Base-by-base conservation (phyloP, 1,139 yeast genomes). In the Torulaspora pretoriensis region DNA sequence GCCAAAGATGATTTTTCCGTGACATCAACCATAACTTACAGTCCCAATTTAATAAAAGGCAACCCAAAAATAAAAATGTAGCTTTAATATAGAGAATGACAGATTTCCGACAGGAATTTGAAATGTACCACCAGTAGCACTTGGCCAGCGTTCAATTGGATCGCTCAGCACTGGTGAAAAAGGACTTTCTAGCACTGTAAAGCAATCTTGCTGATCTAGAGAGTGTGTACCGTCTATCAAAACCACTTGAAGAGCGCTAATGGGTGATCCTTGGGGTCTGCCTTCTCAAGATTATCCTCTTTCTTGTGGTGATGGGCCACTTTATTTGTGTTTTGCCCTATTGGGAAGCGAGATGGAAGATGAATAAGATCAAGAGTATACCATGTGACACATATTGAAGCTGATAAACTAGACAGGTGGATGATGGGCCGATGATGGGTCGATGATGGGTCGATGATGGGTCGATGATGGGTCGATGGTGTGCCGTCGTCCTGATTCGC, bases 1-100 rank as follows among this genome's bases (percentile, higher is more conserved):
- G 49, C 49, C 35, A 46, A 27, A 9, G 39, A 41, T 8, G 49
- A 43, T 28, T 46, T 46, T 14, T 46, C 39, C 8, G 42, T 41
- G 19, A 33, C 41, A 29, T 46, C 49, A 19, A 46, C 38, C 46
- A 43, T 46, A 23, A 28, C 42, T 36, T 27, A 19, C 22, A 19
- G 5, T 5, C 22, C 22, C 22, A 19, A 5, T 19, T 19, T 4
- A 19, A 19, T 19, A 7, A 19, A 19, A 19, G 22, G 22, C 22
- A 19, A 19, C 3, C 22, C 22, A 7, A 5, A 19, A 19, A 19
- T 7, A 29, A 14, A 16, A 26, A 14, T 12, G 13, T n/a, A 23
- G 35, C 22, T 16, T 32, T 19, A 19, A 32, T 9, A 9, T 10
- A 32, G 25, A 17, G 35, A 32, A 32, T 19, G 32, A 29, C 32